A percentile compares a stretch with the other conserved stretches of the same genome.
These are phyloP conservation scores for Paecilomyces dactylethromorphus DNA, from an alignment of 2,329 filamentous ascomycete genomes.

Conservation along the genomic window DNA sequence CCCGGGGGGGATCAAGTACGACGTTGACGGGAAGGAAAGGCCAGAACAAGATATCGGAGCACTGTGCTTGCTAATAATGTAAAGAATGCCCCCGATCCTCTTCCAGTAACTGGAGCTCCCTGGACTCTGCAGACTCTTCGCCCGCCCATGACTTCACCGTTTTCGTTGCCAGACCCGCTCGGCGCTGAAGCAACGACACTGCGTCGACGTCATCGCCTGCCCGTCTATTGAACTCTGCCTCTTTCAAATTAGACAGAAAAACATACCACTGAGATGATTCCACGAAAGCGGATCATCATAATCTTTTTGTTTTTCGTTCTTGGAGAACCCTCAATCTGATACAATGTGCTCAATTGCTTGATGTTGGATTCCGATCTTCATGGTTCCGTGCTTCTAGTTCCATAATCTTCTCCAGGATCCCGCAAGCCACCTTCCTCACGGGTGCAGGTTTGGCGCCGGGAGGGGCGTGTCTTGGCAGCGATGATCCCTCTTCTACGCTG, in stretches of 20 bases:
- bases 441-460: not conserved
- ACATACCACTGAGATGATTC: too few relatives aligned
- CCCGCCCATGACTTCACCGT: not conserved
- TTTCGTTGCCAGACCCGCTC: not conserved
- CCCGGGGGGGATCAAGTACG: not conserved
- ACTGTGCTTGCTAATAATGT: too few relatives aligned
- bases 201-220: conserved; percentile 3
- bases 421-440: not conserved
- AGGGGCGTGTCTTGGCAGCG: not conserved
- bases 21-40: not conserved
- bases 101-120: not conserved
- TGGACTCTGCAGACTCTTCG: too few relatives aligned
- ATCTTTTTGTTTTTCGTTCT: not conserved
- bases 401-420: not conserved
- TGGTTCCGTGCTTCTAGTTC: not conserved
- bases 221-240: too few relatives aligned
- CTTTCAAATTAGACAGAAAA: too few relatives aligned
- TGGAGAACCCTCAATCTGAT: too few relatives aligned
- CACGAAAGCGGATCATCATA: too few relatives aligned
- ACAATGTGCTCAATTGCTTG: too few relatives aligned
- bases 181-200: not conserved
- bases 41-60: not conserved
- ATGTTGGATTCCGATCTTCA: not conserved
- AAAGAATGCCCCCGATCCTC: not conserved
- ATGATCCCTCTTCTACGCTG: not conserved